Evolutionary conservation across 371 early-diverging fungal species (phyloP), one percentile per base, ranked within the genome.

Genomic region (Mucor mucedo): DNA sequence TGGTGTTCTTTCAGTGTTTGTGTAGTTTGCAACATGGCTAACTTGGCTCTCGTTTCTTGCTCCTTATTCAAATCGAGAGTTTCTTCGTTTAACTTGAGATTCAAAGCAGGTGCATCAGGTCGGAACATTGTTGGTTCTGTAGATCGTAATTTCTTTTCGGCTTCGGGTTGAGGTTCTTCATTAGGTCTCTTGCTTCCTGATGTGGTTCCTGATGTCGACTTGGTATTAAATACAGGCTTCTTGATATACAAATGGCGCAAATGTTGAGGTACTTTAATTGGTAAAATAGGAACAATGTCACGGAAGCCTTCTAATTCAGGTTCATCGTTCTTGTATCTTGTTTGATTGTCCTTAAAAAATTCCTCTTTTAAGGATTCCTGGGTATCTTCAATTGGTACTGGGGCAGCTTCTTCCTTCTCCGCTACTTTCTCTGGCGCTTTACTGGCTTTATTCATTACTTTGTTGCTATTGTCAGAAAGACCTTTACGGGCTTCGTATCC

Each of bases 1-100:
- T 91, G 91, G 9, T 84, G 86, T 52, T 89, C 88, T 49, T 35
- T 62, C 16, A 54, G 52, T 33, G 62, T 57, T 54, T 65, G 69
- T 45, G 50, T 73, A 35, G 68, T 73, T 63, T 69, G 58, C 16
- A 52, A 68, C 67, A 59, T 62, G 38, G 55, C 61, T 27, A 62
- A 44, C 50, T 66, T 52, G 2, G 68, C 63, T 5, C 68, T 58
- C 3, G 38, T 14, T 44, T 76, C 79, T 44, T 72, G 69, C 14
- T 66, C 38, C 27, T 39, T 40, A 13, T 78, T 74, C 45, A 38
- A 32, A 28, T 3, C 9, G n/a, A 53, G 30, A 0, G 63, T 49
- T 62, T 68, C 62, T 8, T 62, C 49, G 40, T 47, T 58, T 2
- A 48, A 14, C 0, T 45, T 29, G 13, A 62, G 28, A 5, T 48